Conservation (phyloP, 345 rosid species). For the Psidium friedrichsthalianum region DNA sequence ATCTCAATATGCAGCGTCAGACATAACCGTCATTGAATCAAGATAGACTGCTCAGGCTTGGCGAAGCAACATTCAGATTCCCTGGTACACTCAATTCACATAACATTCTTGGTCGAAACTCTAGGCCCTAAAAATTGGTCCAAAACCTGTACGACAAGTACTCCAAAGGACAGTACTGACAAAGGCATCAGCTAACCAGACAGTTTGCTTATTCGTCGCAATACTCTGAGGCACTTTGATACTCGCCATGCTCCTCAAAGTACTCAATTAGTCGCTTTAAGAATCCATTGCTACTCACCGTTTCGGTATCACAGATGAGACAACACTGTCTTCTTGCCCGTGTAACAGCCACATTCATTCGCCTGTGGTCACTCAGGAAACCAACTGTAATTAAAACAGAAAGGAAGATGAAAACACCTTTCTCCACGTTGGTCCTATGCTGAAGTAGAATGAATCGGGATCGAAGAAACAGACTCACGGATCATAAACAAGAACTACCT, state of each 20-base stretch:
- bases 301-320: constrained; percentile 80
- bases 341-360: constrained; percentile 97
- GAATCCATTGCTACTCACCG: constrained; percentile 61
- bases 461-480: not conserved
- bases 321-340: constrained; percentile 92
- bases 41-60: not conserved
- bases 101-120: not conserved
- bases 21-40: not conserved
- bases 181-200: not conserved
- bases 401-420: not conserved
- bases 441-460: not conserved
- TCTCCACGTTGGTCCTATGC: not conserved
- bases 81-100: not conserved
- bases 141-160: not conserved
- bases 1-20: not conserved
- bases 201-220: constrained; percentile 8
- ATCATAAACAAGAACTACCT: constrained; percentile 24
- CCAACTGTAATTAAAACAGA: constrained; percentile 38
- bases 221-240: constrained; percentile 85
- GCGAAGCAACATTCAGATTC: not conserved
- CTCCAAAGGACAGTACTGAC: not conserved
- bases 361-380: constrained; percentile 65
- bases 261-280: constrained; percentile 69
- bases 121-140: not conserved
- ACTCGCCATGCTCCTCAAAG: constrained; percentile 89